Evolutionary conservation across 139 green algal genomes (phyloP).

Genomic region (Astrephomene gubernaculifera): DNA sequence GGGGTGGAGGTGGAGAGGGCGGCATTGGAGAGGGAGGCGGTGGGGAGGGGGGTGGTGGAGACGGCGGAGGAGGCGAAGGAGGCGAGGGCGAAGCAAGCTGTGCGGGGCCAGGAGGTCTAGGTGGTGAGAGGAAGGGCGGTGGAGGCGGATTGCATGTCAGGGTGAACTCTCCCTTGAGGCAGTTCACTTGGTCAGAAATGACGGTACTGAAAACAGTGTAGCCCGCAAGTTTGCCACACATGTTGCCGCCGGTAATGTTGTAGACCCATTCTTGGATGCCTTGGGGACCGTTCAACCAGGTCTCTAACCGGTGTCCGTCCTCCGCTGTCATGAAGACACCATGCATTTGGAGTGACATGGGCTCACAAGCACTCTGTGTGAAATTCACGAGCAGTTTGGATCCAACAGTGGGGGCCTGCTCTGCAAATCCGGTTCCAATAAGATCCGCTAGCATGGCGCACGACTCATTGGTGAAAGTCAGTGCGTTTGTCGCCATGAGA

Average conservation of each 20-base stretch:
- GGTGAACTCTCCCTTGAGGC: not conserved
- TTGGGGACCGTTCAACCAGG: not conserved
- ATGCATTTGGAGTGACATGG: not conserved
- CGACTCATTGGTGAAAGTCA: not conserved
- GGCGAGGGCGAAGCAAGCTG: not conserved
- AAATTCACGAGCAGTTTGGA: not conserved
- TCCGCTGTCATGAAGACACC: not conserved
- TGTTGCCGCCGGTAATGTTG: not conserved
- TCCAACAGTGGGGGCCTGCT: not conserved
- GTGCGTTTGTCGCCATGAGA: too few relatives aligned
- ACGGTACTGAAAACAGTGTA: not conserved
- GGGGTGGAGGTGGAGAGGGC: not conserved
- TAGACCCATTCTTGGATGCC: not conserved
- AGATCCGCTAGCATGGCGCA: not conserved
- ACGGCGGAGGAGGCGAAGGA: not conserved
- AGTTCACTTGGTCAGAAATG: not conserved
- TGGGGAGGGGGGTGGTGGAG: not conserved
- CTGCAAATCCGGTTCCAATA: not conserved
- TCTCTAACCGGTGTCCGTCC: not conserved
- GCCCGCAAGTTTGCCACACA: not conserved
- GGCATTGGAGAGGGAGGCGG: not conserved
- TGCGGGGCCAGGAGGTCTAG: not conserved
- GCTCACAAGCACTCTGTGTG: not conserved
- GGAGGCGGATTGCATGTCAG: not conserved
- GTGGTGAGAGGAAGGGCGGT: not conserved